A percentile compares a stretch with the other conserved stretches of the same genome.
Evolutionary conservation across 2,329 filamentous ascomycete genomes (phyloP).

Genomic region (Botrytis medusae): DNA sequence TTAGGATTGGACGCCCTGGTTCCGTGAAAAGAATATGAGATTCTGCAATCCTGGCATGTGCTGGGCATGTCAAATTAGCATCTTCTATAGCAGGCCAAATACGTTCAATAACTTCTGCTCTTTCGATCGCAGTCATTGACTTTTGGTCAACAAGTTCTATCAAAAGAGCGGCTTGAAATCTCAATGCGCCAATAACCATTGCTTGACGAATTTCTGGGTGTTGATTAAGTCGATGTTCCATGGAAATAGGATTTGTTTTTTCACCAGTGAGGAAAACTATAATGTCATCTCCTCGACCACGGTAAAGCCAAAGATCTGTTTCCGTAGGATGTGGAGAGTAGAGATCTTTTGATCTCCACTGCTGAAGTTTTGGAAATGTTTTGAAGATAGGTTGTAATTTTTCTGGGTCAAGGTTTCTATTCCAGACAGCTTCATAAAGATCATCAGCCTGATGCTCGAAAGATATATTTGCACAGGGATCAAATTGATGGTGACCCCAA

Average conservation of each 20-base stretch:
- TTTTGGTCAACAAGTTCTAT: slow-evolving; percentile 37
- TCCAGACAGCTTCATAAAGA: slow-evolving; percentile 12
- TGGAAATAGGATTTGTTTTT: slow-evolving; percentile 45
- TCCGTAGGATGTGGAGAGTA: slow-evolving; percentile 42
- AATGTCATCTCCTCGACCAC: slow-evolving; percentile 45
- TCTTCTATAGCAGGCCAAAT: slow-evolving; percentile 39
- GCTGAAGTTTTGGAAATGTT: not conserved
- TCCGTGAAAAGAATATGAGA: slow-evolving; percentile 37
- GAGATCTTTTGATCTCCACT: slow-evolving; percentile 27
- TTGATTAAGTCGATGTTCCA: slow-evolving; percentile 41
- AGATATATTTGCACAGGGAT: not conserved
- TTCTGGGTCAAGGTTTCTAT: not conserved
- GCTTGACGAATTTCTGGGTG: slow-evolving; percentile 40
- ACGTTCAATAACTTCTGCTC: slow-evolving; percentile 5
- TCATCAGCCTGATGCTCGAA: slow-evolving; percentile 16
- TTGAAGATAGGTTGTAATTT: slow-evolving; percentile 13
- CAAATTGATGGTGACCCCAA: slow-evolving; percentile 7
- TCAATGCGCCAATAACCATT: slow-evolving; percentile 40
- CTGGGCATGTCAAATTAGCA: slow-evolving; percentile 36
- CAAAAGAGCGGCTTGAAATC: slow-evolving; percentile 42
- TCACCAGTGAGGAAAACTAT: slow-evolving; percentile 47
- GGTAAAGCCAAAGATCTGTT: slow-evolving; percentile 40
- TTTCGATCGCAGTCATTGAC: not conserved
- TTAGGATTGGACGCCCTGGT: slow-evolving; percentile 39
- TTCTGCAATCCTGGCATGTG: slow-evolving; percentile 37